Evolutionary conservation across 2,329 filamentous ascomycete genomes (phyloP), one percentile per base, ranked within the genome.

Genomic region (Xylaria sp.): DNA sequence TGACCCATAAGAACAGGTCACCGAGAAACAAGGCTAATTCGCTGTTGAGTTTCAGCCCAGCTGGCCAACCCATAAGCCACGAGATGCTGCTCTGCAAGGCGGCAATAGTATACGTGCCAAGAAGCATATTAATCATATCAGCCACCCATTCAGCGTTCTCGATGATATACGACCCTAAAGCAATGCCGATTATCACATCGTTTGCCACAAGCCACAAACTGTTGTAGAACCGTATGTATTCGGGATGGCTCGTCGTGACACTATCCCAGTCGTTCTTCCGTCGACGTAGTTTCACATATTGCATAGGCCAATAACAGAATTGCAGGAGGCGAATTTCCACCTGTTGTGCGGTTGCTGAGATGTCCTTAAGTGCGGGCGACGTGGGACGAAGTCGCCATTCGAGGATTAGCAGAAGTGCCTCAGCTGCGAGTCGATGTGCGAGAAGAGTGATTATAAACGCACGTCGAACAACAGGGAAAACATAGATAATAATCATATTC

Each of bases 221-320:
- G 80, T 99, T 99, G 83, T 98, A 99, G 81, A 99, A 99, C 18
- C 96, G 92, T 73, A 99, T 99, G 79, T 99, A 99, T 79, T 99
- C 96, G 0, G 95, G 93, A 79, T 99, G 95, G 75, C 92, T 97
- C 57, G 92, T 96, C 0, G 94, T 98, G 64, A 98, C 92, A 78
- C 95, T 98, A 67, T 94, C 93, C 95, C 96, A 98, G 75, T 97
- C 93, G 71, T 91, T 90, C 78, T 97, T 97, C 47, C 94, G 87
- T 77, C 93, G 90, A n/a, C 94, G 91, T 55, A 99, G 81, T 18
- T 94, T 98, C 51, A 95, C 87, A 78, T 98, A 98, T 79, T 99
- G 95, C 81, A 97, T 93, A 1, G 96, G 97, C 94, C 95, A 98
- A 80, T 99, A 99, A 81, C 95, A 98, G 78, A 98, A 98, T 78